Conservation (phyloP, 2,329 filamentous ascomycete species). For the Eutypa lata region DNA sequence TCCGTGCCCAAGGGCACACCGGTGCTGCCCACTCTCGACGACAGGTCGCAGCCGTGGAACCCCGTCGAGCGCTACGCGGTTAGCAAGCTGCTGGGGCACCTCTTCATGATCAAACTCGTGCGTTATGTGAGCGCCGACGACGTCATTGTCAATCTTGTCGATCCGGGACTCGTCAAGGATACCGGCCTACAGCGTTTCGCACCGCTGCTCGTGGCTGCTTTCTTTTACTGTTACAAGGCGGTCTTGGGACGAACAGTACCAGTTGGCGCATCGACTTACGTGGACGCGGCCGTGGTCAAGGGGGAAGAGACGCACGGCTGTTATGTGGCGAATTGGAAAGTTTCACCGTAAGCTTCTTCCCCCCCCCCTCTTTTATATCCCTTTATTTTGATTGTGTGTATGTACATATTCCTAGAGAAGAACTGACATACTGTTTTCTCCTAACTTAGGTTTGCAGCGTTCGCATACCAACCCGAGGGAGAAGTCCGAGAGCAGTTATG, state of each 20-base stretch:
- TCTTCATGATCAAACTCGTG: constrained; percentile 32
- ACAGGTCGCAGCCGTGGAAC: constrained; percentile 11
- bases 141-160: constrained; percentile 43
- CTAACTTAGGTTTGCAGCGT: constrained; percentile 2
- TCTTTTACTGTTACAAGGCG: constrained; percentile 7
- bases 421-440: neutral
- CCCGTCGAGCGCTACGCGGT: too few species aligned
- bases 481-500: constrained; percentile 7
- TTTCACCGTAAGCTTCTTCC: constrained; percentile 37
- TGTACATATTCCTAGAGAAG: neutral
- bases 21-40: constrained; percentile 8
- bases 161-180: constrained; percentile 41
- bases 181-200: constrained; percentile 38
- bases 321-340: constrained; percentile 46
- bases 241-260: constrained; percentile 26
- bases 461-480: constrained; percentile 10
- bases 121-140: constrained; percentile 36
- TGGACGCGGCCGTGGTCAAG: constrained; percentile 43
- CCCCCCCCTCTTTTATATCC: neutral
- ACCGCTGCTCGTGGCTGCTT: constrained; percentile 10
- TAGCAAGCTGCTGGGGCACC: too few species aligned
- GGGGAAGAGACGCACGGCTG: constrained; percentile 49
- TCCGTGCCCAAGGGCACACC: too few species aligned
- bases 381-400: neutral
- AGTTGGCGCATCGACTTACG: constrained; percentile 43